These are phyloP conservation scores for Herpetomonas samuelpessoai DNA, from an alignment of 208 protist genomes.

Conservation along the genomic window DNA sequence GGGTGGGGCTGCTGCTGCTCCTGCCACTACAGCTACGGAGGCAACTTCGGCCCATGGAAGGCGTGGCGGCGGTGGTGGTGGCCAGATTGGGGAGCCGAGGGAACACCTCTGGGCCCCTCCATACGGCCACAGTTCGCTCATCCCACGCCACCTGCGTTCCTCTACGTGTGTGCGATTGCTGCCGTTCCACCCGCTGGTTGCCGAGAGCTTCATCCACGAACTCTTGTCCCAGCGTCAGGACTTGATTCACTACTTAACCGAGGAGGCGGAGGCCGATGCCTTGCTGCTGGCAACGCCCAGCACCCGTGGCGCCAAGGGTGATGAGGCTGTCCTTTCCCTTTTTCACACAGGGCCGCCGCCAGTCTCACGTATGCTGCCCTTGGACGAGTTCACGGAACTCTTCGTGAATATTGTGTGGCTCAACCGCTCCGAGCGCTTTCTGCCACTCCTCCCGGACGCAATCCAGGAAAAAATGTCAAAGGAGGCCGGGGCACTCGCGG, in stretches of 20 bases:
- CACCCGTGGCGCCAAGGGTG: neutral
- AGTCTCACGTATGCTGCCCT: conserved; percentile 9
- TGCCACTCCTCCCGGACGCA: conserved; percentile 22
- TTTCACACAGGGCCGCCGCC: neutral
- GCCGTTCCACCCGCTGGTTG: conserved; percentile 53
- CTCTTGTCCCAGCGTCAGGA: conserved; percentile 52
- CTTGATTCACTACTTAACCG: conserved; percentile 1
- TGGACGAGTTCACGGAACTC: conserved; percentile 42
- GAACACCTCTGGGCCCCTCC: conserved; percentile 30
- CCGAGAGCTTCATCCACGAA: conserved; percentile 60
- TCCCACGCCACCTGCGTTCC: conserved; percentile 56
- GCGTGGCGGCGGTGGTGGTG: neutral
- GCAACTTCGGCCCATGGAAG: no score
- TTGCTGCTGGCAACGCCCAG: neutral
- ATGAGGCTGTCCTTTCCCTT: neutral
- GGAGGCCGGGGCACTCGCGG: neutral
- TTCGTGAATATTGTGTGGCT: conserved; percentile 60
- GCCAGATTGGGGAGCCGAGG: neutral
- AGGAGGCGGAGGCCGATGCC: conserved; percentile 1
- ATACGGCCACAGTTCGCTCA: conserved; percentile 25
- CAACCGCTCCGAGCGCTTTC: conserved; percentile 23
- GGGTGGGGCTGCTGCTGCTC: neutral
- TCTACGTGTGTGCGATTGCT: conserved; percentile 23
- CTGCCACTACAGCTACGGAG: neutral
- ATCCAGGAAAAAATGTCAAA: conserved; percentile 3